Base-by-base conservation (phyloP, 1,284 basidiomycete genomes). In the Ceratobasidium sp. region DNA sequence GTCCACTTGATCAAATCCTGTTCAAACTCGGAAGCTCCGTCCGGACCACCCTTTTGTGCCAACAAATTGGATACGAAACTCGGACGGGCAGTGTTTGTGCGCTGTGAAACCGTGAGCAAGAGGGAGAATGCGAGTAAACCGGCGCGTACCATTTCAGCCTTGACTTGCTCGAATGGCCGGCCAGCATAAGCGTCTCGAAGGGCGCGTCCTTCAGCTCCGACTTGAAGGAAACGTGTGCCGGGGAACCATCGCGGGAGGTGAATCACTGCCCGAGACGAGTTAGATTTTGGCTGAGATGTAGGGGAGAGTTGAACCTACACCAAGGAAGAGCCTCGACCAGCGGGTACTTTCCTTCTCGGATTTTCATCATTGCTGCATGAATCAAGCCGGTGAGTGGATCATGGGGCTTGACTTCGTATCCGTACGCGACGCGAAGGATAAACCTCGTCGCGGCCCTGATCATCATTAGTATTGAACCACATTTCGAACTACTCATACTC, bases 271-370 rank as follows among this genome's bases (percentile, higher is more conserved):
- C 3, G 15, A 31, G 54, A 29, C 20, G 27, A 53, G 35, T 20
- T 22, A n/a, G 15, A 52, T 34, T 35, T 42, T 2, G 22, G 15
- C 38, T 89, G 88, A 89, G 54, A 52, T 35, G 35, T n/a, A 12
- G 17, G 34, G 45, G 22, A 47, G 22, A 25, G 25, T 7, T 12
- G 31, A 5, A 68, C 72, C 45, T 29, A 73, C 72, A 34, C 40
- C 64, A 52, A 1, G 70, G 72, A 34, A 73, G 54, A 22, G 60
- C 34, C 35, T 73, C 70, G 25, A 73, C 70, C 8, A 69, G 10
- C 4, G 62, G 62, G 20, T 65, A 65, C 35, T 49, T 32, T 12
- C 62, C 62, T 25, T 65, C 62, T 7, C 62, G 62, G 15, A 65
- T 35, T 35, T 65, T 65, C 50, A 65, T 42, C 62, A 65, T 65